A percentile compares a stretch with the other conserved stretches of the same genome.
phyloP scores from a whole-genome alignment of 345 rosid species.

The Populus davidiana region DNA sequence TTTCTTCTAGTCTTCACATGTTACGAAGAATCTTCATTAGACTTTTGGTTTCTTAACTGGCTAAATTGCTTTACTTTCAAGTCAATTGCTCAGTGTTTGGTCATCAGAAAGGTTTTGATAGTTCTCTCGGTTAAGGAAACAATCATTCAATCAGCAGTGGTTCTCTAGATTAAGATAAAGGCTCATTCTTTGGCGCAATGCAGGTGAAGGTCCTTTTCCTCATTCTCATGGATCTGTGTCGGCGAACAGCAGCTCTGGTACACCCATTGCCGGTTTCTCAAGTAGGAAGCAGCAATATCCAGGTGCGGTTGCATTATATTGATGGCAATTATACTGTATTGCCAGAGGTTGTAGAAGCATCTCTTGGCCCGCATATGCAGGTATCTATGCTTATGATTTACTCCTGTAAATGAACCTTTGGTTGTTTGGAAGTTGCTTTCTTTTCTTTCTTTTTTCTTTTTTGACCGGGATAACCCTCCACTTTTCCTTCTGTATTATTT shows the following conservation, averaged over 20 bases:
- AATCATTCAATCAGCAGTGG: not conserved
- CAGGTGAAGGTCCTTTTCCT: constrained; percentile 97
- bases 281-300: constrained; percentile 85
- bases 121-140: not conserved
- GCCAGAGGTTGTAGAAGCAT: constrained; percentile 99
- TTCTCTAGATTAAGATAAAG: not conserved
- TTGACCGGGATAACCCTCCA: not conserved
- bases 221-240: constrained; percentile 96
- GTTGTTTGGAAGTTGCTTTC: not conserved
- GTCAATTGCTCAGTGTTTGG: not conserved
- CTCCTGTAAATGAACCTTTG: not conserved
- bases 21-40: not conserved
- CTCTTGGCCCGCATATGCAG: constrained; percentile 99
- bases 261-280: constrained; percentile 93
- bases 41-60: not conserved
- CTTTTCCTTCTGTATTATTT: not conserved
- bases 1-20: not conserved
- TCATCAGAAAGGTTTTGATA: not conserved
- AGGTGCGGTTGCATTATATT: constrained; percentile 94
- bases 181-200: constrained; percentile 12
- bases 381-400: constrained; percentile 29
- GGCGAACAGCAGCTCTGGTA: constrained; percentile 65
- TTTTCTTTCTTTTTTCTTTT: not conserved
- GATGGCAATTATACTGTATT: constrained; percentile 95
- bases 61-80: not conserved